A percentile compares a stretch with the other conserved stretches of the same genome.
phyloP scores from a whole-genome alignment of 805 yeast species.

The Yamadazyma ubonensis region DNA sequence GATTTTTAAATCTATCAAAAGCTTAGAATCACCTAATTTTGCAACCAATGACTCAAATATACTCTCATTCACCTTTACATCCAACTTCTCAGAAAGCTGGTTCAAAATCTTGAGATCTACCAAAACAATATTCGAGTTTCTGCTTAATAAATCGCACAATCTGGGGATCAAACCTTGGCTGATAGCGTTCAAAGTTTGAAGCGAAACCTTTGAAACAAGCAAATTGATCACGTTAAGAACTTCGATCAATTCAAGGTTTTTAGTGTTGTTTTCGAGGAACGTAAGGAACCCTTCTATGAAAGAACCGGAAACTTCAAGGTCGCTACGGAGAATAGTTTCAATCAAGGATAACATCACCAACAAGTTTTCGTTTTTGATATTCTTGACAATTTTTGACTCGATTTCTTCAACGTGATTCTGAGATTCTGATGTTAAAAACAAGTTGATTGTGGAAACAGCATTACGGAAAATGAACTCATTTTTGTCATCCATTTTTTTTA shows the following conservation, averaged over 20 bases:
- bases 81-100: conserved; percentile 5
- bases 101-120: conserved; percentile 12
- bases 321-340: conserved; percentile 7
- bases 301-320: conserved; percentile 8
- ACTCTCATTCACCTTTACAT: background rate
- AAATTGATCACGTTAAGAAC: conserved; percentile 10
- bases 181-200: background rate
- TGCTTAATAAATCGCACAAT: conserved; percentile 11
- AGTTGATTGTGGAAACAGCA: conserved; percentile 44
- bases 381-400: conserved; percentile 26
- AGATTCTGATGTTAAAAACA: background rate
- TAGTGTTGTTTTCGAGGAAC: conserved; percentile 10
- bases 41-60: conserved; percentile 11
- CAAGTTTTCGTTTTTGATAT: conserved; percentile 15
- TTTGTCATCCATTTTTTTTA: conserved; percentile 35
- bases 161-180: conserved; percentile 6
- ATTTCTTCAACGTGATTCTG: conserved; percentile 2
- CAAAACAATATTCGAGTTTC: conserved; percentile 12
- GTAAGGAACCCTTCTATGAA: conserved; percentile 11
- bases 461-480: conserved; percentile 53
- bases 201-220: conserved; percentile 6
- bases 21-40: conserved; percentile 13
- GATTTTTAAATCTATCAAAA: conserved; percentile 14
- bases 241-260: conserved; percentile 15
- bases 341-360: conserved; percentile 10